These are phyloP conservation scores for Globisporangium sylvaticum DNA, from an alignment of 352 stramenopile species.

Conservation along the genomic window DNA sequence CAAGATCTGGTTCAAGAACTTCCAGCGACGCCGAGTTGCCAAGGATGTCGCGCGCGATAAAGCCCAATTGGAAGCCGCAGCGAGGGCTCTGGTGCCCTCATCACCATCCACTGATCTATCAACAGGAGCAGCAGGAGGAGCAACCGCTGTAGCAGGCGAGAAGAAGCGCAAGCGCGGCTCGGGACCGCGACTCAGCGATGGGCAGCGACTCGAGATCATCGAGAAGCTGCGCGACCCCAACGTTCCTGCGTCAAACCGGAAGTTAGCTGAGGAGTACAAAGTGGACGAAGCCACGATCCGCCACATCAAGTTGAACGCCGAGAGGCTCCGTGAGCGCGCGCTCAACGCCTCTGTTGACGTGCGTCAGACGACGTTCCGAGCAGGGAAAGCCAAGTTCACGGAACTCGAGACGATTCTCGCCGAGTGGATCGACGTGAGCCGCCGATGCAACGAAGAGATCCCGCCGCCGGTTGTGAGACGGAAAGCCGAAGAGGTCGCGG, in stretches of 20 bases:
- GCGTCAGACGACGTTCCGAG: constrained; percentile 14
- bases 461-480: constrained; percentile 5
- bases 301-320: constrained; percentile 14
- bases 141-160: neutral
- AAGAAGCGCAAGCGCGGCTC: constrained; percentile 16
- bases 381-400: constrained; percentile 5
- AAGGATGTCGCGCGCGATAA: neutral
- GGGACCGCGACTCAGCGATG: constrained; percentile 14
- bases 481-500: constrained; percentile 8
- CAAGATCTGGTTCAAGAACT: constrained; percentile 11
- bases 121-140: neutral
- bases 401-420: constrained; percentile 14
- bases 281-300: constrained; percentile 18
- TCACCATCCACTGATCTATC: neutral
- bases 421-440: constrained; percentile 15
- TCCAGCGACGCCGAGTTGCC: constrained; percentile 8
- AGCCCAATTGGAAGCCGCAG: neutral
- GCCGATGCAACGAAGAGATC: constrained; percentile 14
- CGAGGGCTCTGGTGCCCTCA: neutral
- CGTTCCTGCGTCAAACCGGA: constrained; percentile 12
- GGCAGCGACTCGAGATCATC: constrained; percentile 17
- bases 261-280: constrained; percentile 10
- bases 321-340: constrained; percentile 1
- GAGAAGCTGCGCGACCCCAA: constrained; percentile 6
- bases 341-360: constrained; percentile 8